Base-by-base conservation (phyloP, 2,329 filamentous ascomycete species). In the Xylaria sp. region DNA sequence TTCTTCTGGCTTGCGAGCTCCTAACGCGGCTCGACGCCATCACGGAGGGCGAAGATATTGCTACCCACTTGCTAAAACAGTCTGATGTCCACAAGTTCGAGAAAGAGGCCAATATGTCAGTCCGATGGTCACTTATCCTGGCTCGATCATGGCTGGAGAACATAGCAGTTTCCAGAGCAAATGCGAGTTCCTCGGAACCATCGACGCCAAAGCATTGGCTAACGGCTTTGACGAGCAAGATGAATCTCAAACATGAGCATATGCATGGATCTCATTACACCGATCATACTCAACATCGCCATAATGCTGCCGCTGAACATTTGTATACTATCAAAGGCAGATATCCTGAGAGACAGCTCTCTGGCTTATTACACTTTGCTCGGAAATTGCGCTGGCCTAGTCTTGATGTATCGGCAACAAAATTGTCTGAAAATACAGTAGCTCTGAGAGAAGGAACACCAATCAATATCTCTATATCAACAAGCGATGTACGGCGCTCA, bases 81-180 rank as follows among this genome's bases (percentile, higher is more conserved):
- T 79, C 83, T 29, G 84, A 88, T 61, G 79, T 88, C 2, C 80
- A 84, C 47, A 81, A 81, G 44, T 89, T 90, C 60, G 86, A 89
- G 68, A 83, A 85, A 66, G 83, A 84, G 41, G 85, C 86, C 25
- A 88, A 83, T 23, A 72, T 78, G 11, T 83, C 84, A n/a, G 85
- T 90, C 19, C 87, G 85, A 68, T 90, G 87, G 87, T 89, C 87
- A 3, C 75, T 90, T 38, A 78, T 89, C 40, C 78, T 90, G 31
- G 87, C 87, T 15, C 80, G 86, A 25, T 81, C 82, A 43, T 90
- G 87, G 87, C 79, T 90, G n/a, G 85, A 89, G 64, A 90, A 90
- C 62, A 87, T 90, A 29, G 81, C 82, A 8, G 78, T 90, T 23
- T 79, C 82, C 53, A 83, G 80, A 65, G 74, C 78, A 25, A 76